A percentile compares a stretch with the other conserved stretches of the same genome.
These are phyloP conservation scores for Candida piceae DNA, from an alignment of 805 yeast genomes.

Conservation along the genomic window DNA sequence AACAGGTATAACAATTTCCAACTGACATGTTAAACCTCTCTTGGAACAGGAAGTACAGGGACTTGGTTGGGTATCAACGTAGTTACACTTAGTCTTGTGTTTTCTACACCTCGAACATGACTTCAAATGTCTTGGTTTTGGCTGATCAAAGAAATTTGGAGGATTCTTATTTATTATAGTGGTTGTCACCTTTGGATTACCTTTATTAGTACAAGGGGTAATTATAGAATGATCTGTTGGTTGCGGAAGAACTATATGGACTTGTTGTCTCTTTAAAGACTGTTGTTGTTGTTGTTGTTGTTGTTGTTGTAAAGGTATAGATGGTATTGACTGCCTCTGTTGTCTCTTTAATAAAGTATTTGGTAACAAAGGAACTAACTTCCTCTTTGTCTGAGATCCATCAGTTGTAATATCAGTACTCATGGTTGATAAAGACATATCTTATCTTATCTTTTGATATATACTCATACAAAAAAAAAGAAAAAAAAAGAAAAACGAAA, in stretches of 20 bases:
- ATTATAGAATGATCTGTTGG: too few species aligned
- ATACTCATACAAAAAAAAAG: too few species aligned
- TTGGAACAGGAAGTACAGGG: constrained; percentile 56
- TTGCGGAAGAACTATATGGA: too few species aligned
- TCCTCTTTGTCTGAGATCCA: too few species aligned
- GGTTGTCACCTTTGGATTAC: constrained; percentile 13
- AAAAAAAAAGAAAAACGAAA: too few species aligned
- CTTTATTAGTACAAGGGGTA: too few species aligned
- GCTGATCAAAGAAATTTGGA: constrained; percentile 18
- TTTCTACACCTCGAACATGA: constrained; percentile 62
- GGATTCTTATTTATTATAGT: constrained; percentile 19
- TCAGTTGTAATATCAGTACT: too few species aligned
- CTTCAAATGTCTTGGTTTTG: constrained; percentile 41
- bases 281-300: constrained; percentile 1
- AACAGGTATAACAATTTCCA: constrained; percentile 52
- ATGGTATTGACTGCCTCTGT: constrained; percentile 2
- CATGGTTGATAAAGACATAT: too few species aligned
- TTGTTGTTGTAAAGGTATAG: background rate
- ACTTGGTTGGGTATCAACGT: constrained; percentile 42
- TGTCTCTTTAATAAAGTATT: constrained; percentile 16
- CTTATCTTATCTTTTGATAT: too few species aligned
- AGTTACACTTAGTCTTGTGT: constrained; percentile 65
- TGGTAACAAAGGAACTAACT: constrained; percentile 25
- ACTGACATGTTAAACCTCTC: constrained; percentile 45
- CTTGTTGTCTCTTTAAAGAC: too few species aligned